Evolutionary conservation across 768 basidiomycete genomes (phyloP), one percentile per base, ranked within the genome.

Genomic region (Auriscalpium vulgare): DNA sequence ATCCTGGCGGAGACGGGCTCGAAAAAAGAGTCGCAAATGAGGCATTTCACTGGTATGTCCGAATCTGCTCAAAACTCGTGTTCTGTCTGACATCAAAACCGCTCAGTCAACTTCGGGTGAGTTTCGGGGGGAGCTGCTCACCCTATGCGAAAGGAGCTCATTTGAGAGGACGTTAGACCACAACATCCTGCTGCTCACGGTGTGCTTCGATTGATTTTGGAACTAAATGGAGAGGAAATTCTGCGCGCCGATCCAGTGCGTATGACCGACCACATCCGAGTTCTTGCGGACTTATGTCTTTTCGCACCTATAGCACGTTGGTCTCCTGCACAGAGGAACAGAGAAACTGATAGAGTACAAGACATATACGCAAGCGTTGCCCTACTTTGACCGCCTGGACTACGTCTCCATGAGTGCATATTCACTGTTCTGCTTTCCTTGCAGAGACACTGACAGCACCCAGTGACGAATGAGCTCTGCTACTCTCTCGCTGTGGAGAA

Each of bases 341-440:
- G 97, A 99, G 72, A 98, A 98, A 72, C 80, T 99, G 51, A 98
- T 98, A 60, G 97, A 98, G 72, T 95, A 94, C 80, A 99, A 99
- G 77, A 97, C 87, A 1, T 98, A 98, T 67, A 90, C 85, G 6
- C 97, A 99, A 75, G 97, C 97, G 0, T 75, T 98, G 17, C 97
- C 97, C 1, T 98, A 99, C 74, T 99, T 99, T 68, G 97, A 99
- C 70, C 92, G 97, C 64, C 79, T 98, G 57, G 97, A 99, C 77
- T 99, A 99, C 65, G 95, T 98, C 53, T 97, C 95, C 50, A 98
- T 97, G 97, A 99, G 93, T 95, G 66, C 47, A 91, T 74, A 40
- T n/a, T 38, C 10, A 21, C 13, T 17, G 35, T 23, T 43, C n/a
- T 10, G 8, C 21, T 44, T n/a, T 40, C n/a, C 16, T 49, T 23